Evolutionary conservation across 208 protist genomes (phyloP), one percentile per base, ranked within the genome.

Genomic region (Wallacemonas collosoma): DNA sequence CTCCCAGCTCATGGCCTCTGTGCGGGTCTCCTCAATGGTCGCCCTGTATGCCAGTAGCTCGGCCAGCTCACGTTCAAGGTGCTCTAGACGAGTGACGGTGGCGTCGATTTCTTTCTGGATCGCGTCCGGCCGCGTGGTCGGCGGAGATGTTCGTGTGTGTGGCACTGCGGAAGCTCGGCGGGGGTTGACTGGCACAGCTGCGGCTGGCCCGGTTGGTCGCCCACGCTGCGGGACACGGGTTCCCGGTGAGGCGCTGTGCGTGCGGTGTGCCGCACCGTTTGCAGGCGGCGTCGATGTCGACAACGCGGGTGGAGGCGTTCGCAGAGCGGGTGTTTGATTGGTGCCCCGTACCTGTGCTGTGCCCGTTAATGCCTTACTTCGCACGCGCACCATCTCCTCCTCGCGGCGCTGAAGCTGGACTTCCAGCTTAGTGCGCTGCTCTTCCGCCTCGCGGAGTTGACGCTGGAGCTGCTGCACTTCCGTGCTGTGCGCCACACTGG

Each of bases 61-160:
- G 14, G 71, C 76, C 67, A 95, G 43, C 54, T 93, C 87, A 60
- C 73, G 81, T 58, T 93, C 87, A 47, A 93, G 68, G 6, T 63
- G 68, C 62, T 82, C 80, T 11, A 93, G 68, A 2, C 68, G 68
- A 55, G 51, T 47, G 65, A 93, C 57, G 76, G 87, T 85, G 8
- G 70, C 41, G 61, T 93, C 61, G 63, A 93, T 90, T 35, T 83
- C 65, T 4, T 64, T 64, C 68, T 90, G 87, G 0, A 75, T 55
- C 3, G 47, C 73, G 39, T 15, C 55, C 9, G 17, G 51, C 3
- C 26, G 26, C 8, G 38, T 17, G 5, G 14, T 9, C 14, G 62
- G 62, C 5, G 62, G 15, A 6, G 62, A 66, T 36, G 62, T 7
- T 35, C 6, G 40, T 4, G 44, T 45, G 44, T 41, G 50, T 40